These are phyloP conservation scores for Lachnellula suecica DNA, from an alignment of 2,329 filamentous ascomycete species.

Conservation along the genomic window DNA sequence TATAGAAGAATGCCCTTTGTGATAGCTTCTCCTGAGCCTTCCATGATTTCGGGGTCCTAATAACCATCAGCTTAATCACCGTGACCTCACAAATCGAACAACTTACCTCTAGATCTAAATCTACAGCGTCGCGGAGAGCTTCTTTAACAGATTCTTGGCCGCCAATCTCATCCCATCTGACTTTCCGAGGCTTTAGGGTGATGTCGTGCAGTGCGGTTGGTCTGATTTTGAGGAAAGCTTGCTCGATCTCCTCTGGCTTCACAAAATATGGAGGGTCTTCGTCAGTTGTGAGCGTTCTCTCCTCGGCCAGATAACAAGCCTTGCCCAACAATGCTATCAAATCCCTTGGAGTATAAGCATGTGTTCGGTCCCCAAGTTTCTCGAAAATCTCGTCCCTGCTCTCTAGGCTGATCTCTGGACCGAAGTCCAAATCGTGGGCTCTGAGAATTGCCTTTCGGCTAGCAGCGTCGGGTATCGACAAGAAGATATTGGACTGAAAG, in stretches of 20 bases:
- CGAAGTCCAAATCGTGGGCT: too few species aligned
- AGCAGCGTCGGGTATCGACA: constrained; percentile 72
- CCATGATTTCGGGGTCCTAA: constrained; percentile 50
- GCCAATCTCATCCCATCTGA: constrained; percentile 85
- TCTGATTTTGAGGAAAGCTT: constrained; percentile 66
- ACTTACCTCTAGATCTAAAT: constrained; percentile 30
- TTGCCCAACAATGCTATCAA: constrained; percentile 62
- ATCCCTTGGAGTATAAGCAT: constrained; percentile 84
- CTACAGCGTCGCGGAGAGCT: constrained; percentile 47
- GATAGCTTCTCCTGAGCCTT: constrained; percentile 51
- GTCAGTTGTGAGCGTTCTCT: constrained; percentile 16
- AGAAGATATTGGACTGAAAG: constrained; percentile 66
- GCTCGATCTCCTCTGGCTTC: constrained; percentile 54
- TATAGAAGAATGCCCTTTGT: constrained; percentile 87
- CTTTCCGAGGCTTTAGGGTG: constrained; percentile 82
- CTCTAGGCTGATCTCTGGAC: constrained; percentile 44
- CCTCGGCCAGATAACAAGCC: constrained; percentile 41
- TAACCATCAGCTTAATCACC: constrained; percentile 12
- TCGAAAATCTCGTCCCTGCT: constrained; percentile 53
- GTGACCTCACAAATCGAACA: neutral
- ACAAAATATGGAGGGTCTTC: constrained; percentile 18
- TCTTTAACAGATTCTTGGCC: constrained; percentile 77
- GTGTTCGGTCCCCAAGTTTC: constrained; percentile 70
- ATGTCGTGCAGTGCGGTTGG: constrained; percentile 89
- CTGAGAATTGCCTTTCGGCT: constrained; percentile 74